These are phyloP conservation scores for Coemansia sp. DNA, from an alignment of 192 early-diverging fungal genomes.

Conservation along the genomic window DNA sequence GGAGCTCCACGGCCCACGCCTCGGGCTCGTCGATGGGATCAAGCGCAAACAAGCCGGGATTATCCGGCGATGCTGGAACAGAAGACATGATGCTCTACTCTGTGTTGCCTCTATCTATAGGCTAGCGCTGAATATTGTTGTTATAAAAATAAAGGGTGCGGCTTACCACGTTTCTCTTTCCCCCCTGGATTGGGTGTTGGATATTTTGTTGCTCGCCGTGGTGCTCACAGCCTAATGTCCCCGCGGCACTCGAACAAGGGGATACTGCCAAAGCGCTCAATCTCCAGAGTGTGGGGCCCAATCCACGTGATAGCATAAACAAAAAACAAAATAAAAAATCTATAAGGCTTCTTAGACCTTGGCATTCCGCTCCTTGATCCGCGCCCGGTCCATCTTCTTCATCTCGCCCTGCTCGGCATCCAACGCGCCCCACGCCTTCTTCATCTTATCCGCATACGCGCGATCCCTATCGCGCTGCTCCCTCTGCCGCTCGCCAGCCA, in stretches of 20 bases:
- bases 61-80: constrained; percentile 10
- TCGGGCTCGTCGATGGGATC: constrained; percentile 51
- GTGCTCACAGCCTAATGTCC: too few relatives aligned
- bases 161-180: too few relatives aligned
- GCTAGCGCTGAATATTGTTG: too few relatives aligned
- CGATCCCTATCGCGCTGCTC: constrained; percentile 73
- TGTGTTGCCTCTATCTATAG: too few relatives aligned
- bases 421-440: constrained; percentile 78
- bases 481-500: constrained; percentile 67
- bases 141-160: too few relatives aligned
- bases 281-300: too few relatives aligned
- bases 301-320: too few relatives aligned
- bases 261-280: too few relatives aligned
- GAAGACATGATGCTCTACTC: too few relatives aligned
- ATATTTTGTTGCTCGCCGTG: too few relatives aligned
- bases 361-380: constrained; percentile 54
- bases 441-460: constrained; percentile 86
- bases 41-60: constrained; percentile 50
- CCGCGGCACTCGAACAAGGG: too few relatives aligned
- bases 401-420: constrained; percentile 79
- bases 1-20: constrained; percentile 52
- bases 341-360: constrained; percentile 23
- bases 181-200: too few relatives aligned
- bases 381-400: constrained; percentile 57
- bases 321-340: background rate